These are phyloP conservation scores for Auriscalpium orientale DNA, from an alignment of 768 basidiomycete genomes.

Conservation along the genomic window DNA sequence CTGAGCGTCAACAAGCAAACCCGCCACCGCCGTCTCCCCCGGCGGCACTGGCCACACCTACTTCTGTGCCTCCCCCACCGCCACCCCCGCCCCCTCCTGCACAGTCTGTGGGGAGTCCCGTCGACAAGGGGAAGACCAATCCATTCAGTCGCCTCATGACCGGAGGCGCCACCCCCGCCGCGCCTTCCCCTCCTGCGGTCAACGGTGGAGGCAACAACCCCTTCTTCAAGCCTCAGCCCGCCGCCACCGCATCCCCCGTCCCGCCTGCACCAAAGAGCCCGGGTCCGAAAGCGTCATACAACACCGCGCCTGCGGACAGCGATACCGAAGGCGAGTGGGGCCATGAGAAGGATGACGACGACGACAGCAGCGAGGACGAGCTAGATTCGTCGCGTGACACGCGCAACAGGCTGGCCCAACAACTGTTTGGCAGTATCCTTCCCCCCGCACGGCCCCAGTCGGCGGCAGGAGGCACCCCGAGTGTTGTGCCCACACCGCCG, in stretches of 20 bases:
- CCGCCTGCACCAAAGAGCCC: conserved; percentile 37
- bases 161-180: conserved; percentile 31
- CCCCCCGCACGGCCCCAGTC: conserved; percentile 51
- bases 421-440: conserved; percentile 69
- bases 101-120: conserved; percentile 21
- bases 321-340: conserved; percentile 73
- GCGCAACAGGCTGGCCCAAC: conserved; percentile 66
- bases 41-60: conserved; percentile 36
- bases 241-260: conserved; percentile 30
- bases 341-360: conserved; percentile 61
- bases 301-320: conserved; percentile 49
- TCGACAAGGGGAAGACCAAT: conserved; percentile 59
- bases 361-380: conserved; percentile 77
- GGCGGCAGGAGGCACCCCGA: conserved; percentile 26
- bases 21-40: conserved; percentile 35
- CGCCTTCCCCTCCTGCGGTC: conserved; percentile 25
- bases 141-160: conserved; percentile 71
- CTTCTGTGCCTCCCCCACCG: conserved; percentile 31
- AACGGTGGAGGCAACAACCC: conserved; percentile 58
- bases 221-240: conserved; percentile 52
- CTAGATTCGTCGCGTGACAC: conserved; percentile 54
- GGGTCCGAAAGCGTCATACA: conserved; percentile 46
- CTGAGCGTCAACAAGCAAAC: conserved; percentile 15
- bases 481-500: conserved; percentile 30
- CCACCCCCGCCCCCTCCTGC: conserved; percentile 32